Evolutionary conservation across 148 eudicot genomes (phyloP), one percentile per base, ranked within the genome.

Genomic region (Rhododendron ovatum): DNA sequence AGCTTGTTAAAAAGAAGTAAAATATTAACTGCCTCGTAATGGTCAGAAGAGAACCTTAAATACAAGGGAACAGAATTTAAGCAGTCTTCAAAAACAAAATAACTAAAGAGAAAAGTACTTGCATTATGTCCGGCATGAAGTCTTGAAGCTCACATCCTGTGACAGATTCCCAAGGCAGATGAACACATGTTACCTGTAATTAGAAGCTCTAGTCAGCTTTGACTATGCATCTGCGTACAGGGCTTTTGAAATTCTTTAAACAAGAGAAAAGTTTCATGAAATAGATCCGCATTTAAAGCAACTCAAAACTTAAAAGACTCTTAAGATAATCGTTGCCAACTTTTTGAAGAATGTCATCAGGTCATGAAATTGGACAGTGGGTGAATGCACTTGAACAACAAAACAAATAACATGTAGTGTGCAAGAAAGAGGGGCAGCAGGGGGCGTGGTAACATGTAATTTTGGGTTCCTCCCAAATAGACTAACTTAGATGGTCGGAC

Each of bases 141-240:
- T 73, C 86, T 82, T 81, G 93, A 81, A 96, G 96, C 88, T 90
- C 93, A n/a, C 85, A 86, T 83, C 91, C 95, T 37, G 86, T 83
- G 79, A 95, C 94, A 86, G 92, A 91, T 87, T 96, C 98, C 98
- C 99, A 96, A 1, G 95, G 94, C 87, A 96, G 90, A 92, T 92
- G 91, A 75, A 91, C 85, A 85, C 96, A 92, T 77, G 92, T 83
- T 4, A 94, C 94, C 99, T 96, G 91, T 85, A 78, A 82, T 79
- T 48, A 78, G 75, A 61, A 45, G 35, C 71, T 59, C 67, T 37
- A 33, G 61, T 84, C 55, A 84, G 35, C 6, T 24, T 18, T 53
- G 76, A 75, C 9, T 4, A 11, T 12, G 6, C 50, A 33, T 41
- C 74, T 86, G 67, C 55, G 0, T 33, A 24, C 30, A 47, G 24